These are phyloP conservation scores for Nakazawaea siamensis DNA, from an alignment of 805 yeast genomes.

Conservation along the genomic window DNA sequence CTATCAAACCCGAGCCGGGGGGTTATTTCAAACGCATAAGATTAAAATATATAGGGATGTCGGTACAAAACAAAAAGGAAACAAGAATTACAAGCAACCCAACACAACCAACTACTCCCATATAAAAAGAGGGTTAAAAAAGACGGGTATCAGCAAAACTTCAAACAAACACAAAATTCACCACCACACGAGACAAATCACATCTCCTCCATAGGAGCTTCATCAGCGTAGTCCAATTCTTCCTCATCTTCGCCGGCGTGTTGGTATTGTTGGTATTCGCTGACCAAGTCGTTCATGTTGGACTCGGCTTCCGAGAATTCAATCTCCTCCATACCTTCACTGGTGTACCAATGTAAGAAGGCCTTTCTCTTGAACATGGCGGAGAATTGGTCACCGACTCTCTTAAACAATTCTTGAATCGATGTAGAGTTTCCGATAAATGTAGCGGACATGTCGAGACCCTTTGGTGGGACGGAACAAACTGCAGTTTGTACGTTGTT, in stretches of 20 bases:
- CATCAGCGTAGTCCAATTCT: slow-evolving; percentile 61
- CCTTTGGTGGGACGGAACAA: slow-evolving; percentile 85
- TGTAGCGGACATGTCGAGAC: slow-evolving; percentile 82
- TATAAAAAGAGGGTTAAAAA: no score
- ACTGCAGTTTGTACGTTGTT: slow-evolving; percentile 91
- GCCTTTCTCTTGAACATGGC: slow-evolving; percentile 94
- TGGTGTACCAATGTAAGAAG: slow-evolving; percentile 92
- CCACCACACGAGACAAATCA: slow-evolving; percentile 11
- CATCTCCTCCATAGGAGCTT: slow-evolving; percentile 50
- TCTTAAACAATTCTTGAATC: slow-evolving; percentile 81
- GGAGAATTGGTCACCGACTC: slow-evolving; percentile 83
- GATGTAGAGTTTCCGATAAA: slow-evolving; percentile 92
- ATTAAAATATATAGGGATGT: no score
- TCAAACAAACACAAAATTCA: neutral
- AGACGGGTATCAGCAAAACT: no score
- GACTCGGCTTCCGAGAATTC: slow-evolving; percentile 94
- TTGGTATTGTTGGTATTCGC: slow-evolving; percentile 90
- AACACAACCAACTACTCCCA: no score
- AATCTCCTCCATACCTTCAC: slow-evolving; percentile 94
- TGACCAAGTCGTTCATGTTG: slow-evolving; percentile 80
- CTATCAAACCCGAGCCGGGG: no score
- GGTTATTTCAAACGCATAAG: no score
- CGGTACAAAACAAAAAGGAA: no score
- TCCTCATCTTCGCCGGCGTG: slow-evolving; percentile 73
- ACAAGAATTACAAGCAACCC: no score